phyloP scores from a whole-genome alignment of 257 asterid species.

The Nicotiana sylvestris region DNA sequence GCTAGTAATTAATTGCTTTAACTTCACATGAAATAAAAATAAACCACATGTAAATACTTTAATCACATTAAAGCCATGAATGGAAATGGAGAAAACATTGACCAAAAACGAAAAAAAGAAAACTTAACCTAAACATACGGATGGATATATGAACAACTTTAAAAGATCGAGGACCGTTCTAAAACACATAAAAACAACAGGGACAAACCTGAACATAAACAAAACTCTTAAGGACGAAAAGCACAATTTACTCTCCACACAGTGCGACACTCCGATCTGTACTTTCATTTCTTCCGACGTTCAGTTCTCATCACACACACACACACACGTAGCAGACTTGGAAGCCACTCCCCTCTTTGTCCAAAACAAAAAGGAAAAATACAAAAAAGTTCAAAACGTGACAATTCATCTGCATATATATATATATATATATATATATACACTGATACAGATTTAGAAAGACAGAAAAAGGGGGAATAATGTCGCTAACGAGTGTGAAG shows the following conservation, averaged over 20 bases:
- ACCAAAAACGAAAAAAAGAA: too few species aligned
- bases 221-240: background rate
- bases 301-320: background rate
- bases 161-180: background rate
- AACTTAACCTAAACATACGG: background rate
- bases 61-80: too few species aligned
- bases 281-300: background rate
- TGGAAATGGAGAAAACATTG: too few species aligned
- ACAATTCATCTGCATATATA: background rate
- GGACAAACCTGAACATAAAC: background rate
- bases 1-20: too few species aligned
- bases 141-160: background rate
- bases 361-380: background rate
- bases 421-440: too few species aligned
- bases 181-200: background rate
- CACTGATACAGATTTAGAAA: background rate
- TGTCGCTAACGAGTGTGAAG: constrained; percentile 91
- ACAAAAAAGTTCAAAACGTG: background rate
- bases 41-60: too few species aligned
- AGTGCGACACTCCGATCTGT: background rate
- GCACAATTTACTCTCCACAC: background rate
- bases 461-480: constrained; percentile 20
- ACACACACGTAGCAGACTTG: background rate
- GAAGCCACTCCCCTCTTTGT: background rate
- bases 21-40: too few species aligned